Percentiles rank a stretch among this genome's conserved stretches.
phyloP scores from a whole-genome alignment of 2,329 filamentous ascomycete species.

The Exophiala sp. region DNA sequence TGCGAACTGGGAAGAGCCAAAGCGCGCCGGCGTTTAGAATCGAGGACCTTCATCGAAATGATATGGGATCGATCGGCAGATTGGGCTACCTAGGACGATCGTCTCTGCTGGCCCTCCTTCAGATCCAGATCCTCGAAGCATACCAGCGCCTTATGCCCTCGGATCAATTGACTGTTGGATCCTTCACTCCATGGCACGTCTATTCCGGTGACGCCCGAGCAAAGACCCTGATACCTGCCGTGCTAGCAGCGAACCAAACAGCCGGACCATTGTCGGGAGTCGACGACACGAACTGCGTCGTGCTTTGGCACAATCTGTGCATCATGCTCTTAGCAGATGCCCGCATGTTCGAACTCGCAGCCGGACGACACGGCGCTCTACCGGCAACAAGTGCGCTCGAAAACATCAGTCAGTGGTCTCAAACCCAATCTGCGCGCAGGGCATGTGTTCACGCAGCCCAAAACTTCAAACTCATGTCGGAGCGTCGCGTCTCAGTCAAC shows the following conservation, averaged over 20 bases:
- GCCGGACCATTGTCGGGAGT: constrained; percentile 18
- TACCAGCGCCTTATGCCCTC: constrained; percentile 40
- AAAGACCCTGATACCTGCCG: constrained; percentile 27
- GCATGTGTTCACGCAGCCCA: constrained; percentile 50
- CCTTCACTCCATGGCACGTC: constrained; percentile 41
- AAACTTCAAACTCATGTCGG: constrained; percentile 47
- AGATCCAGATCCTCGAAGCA: constrained; percentile 40
- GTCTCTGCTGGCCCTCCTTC: constrained; percentile 36
- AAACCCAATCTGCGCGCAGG: constrained; percentile 46
- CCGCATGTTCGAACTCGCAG: constrained; percentile 49
- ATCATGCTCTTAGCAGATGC: constrained; percentile 49
- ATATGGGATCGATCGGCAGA: constrained; percentile 36
- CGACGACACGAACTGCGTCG: constrained; percentile 43
- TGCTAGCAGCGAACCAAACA: constrained; percentile 16
- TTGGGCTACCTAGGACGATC: constrained; percentile 29
- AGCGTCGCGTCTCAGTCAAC: constrained; percentile 49
- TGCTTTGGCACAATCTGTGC: constrained; percentile 51
- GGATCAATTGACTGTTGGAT: constrained; percentile 34
- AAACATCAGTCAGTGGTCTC: constrained; percentile 47
- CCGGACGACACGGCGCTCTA: constrained; percentile 44
- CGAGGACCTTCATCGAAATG: constrained; percentile 29
- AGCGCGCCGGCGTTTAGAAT: constrained; percentile 34
- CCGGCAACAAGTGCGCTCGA: constrained; percentile 46
- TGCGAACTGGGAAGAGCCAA: constrained; percentile 34
- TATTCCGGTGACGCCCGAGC: constrained; percentile 47